Base-by-base conservation (phyloP, 352 stramenopile genomes). In the Globisporangium radiosum region DNA sequence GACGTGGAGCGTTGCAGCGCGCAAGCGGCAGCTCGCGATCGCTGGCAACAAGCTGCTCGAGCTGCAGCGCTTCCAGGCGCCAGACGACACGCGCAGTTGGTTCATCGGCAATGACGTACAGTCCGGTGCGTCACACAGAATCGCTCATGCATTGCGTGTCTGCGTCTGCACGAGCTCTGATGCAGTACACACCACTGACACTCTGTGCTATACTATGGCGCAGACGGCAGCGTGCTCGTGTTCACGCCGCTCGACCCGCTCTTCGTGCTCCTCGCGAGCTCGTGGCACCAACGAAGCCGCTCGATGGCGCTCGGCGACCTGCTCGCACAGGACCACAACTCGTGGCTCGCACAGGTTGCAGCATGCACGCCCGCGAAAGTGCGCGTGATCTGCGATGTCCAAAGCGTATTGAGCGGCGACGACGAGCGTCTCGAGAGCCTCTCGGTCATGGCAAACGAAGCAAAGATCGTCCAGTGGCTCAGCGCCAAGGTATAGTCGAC, bases 61-160 rank as follows among this genome's bases (percentile, higher is more conserved):
- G 64, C 53, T 92, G 64, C 79, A 92, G 66, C 77, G 75, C 47
- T 48, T 85, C 7, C 64, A 83, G 62, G 54, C 68, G 17, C 67
- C 65, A 37, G 42, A 50, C 40, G 75, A 85, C 57, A 62, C 72
- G 53, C 69, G 80, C 25, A 90, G 80, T 64, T 92, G 82, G 82
- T 92, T 92, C 62, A 65, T 89, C 10, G 78, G 75, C n/a, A 90
- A 88, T 59, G 52, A 68, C 55, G 85, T 92, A 48, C 54, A 83
- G 40, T 76, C 89, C 69, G 75, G 75, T 84, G 40, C 7, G 40
- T 36, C 40, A 14, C 3, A 44, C 40, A 14, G 40, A 33, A 15
- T 4, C 8, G 14, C 1, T 51, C 6, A 14, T 14, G 13, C 3
- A 6, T 19, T 54, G 33, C 50, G 25, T 33, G 25, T 33, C 25